A percentile compares a stretch with the other conserved stretches of the same genome.
phyloP scores from a whole-genome alignment of 2,329 filamentous ascomycete genomes.

The Epichloe glyceriae region DNA sequence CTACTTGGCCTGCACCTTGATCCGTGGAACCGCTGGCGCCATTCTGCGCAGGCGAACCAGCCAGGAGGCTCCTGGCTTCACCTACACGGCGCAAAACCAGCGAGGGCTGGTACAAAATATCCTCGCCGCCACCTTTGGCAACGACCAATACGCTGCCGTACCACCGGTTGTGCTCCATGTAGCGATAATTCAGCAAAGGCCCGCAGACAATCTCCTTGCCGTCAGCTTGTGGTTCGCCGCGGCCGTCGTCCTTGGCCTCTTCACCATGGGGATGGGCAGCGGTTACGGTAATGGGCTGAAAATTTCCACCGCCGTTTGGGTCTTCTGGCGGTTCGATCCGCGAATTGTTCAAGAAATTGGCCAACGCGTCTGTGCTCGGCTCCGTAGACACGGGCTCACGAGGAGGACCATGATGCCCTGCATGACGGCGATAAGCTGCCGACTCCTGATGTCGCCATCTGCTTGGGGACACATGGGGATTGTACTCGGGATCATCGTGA shows the following conservation, averaged over 20 bases:
- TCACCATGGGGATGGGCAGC: slow-evolving; percentile 12
- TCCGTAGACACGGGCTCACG: slow-evolving; percentile 22
- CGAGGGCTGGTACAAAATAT: slow-evolving; percentile 43
- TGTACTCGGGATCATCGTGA: slow-evolving; percentile 17
- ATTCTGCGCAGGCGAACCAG: slow-evolving; percentile 13
- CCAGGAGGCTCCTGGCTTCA: slow-evolving; percentile 10
- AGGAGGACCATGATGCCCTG: slow-evolving; percentile 19
- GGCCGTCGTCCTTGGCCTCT: slow-evolving; percentile 1
- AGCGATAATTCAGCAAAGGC: slow-evolving; percentile 65
- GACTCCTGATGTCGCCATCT: slow-evolving; percentile 55
- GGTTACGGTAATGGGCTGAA: slow-evolving; percentile 37
- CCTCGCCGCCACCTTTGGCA: slow-evolving; percentile 54
- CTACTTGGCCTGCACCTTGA: slow-evolving; percentile 28
- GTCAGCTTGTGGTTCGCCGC: slow-evolving; percentile 19
- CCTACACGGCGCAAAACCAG: slow-evolving; percentile 38
- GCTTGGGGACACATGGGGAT: slow-evolving; percentile 43
- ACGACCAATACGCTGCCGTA: slow-evolving; percentile 78
- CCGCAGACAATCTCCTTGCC: slow-evolving; percentile 54
- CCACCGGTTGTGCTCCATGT: slow-evolving; percentile 63
- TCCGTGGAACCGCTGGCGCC: slow-evolving; percentile 14
- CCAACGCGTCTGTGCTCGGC: slow-evolving; percentile 34
- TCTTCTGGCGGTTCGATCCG: slow-evolving; percentile 32
- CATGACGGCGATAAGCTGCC: slow-evolving; percentile 37
- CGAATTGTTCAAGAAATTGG: slow-evolving; percentile 41
- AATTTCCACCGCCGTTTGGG: slow-evolving; percentile 21